Conservation (phyloP, 371 early-diverging fungal species). For the Mucor plumbeus region DNA sequence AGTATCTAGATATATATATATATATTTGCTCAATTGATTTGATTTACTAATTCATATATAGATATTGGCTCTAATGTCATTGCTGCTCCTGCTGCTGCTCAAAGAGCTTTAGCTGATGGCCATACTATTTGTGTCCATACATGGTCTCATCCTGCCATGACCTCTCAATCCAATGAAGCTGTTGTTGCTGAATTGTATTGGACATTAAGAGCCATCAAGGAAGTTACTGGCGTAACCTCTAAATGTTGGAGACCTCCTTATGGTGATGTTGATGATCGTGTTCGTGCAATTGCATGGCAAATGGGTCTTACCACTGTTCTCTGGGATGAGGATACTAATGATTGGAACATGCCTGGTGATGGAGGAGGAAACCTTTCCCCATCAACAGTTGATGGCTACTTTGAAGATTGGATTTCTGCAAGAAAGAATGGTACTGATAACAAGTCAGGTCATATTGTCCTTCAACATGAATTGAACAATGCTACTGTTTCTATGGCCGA, state of each 20-base stretch:
- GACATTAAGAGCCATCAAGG: constrained; percentile 57
- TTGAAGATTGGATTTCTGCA: constrained; percentile 44
- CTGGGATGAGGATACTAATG: constrained; percentile 46
- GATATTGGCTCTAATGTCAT: constrained; percentile 41
- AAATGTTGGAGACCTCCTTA: constrained; percentile 65
- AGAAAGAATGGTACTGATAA: constrained; percentile 44
- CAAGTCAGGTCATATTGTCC: constrained; percentile 46
- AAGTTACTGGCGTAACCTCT: constrained; percentile 58
- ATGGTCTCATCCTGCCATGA: constrained; percentile 66
- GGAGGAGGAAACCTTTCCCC: constrained; percentile 47
- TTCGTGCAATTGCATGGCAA: constrained; percentile 57
- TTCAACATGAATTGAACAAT: constrained; percentile 57
- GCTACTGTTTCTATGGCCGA: constrained; percentile 49
- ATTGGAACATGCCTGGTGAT: constrained; percentile 46
- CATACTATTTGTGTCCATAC: constrained; percentile 52
- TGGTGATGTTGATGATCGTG: constrained; percentile 61
- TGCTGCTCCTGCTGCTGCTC: constrained; percentile 38
- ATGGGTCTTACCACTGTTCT: constrained; percentile 55
- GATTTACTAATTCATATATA: background rate
- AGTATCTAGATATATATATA: background rate
- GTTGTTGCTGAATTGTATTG: constrained; percentile 65
- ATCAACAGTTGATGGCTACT: constrained; percentile 43
- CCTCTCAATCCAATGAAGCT: constrained; percentile 55
- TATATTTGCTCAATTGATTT: background rate
- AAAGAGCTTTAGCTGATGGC: constrained; percentile 36